These are phyloP conservation scores for Melampsora americana DNA, from an alignment of 1,284 basidiomycete genomes.

Conservation along the genomic window DNA sequence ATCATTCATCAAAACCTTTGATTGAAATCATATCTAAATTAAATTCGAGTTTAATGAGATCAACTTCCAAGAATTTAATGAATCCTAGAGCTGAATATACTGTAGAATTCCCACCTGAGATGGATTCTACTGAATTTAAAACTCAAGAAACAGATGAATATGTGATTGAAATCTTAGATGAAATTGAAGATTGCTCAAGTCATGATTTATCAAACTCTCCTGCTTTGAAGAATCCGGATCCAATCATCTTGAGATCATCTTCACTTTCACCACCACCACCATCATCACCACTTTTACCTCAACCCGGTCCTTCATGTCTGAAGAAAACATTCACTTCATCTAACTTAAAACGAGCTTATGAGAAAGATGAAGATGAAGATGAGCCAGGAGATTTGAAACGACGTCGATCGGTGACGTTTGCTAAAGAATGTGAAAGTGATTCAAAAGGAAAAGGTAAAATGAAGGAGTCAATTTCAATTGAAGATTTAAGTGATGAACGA, in stretches of 20 bases:
- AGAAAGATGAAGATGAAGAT: neutral
- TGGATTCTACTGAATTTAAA: neutral
- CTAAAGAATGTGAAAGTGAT: neutral
- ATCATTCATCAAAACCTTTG: neutral
- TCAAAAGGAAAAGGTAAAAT: neutral
- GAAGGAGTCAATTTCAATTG: neutral
- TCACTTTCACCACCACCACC: too few relatives aligned
- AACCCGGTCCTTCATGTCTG: neutral
- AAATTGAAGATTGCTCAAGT: neutral
- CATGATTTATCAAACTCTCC: neutral
- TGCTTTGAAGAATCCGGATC: neutral
- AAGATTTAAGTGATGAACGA: neutral
- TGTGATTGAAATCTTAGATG: neutral
- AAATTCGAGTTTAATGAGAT: neutral
- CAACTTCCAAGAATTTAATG: too few relatives aligned
- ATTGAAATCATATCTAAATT: neutral
- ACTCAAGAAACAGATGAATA: neutral
- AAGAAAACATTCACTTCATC: neutral
- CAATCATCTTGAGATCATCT: too few relatives aligned
- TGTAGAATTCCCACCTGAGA: neutral
- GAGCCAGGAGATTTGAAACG: neutral
- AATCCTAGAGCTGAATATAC: neutral
- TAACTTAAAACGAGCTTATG: neutral
- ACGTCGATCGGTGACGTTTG: neutral
- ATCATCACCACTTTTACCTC: neutral